Conservation (phyloP, 2,329 filamentous ascomycete species). For the Ustilaginoidea virens region DNA sequence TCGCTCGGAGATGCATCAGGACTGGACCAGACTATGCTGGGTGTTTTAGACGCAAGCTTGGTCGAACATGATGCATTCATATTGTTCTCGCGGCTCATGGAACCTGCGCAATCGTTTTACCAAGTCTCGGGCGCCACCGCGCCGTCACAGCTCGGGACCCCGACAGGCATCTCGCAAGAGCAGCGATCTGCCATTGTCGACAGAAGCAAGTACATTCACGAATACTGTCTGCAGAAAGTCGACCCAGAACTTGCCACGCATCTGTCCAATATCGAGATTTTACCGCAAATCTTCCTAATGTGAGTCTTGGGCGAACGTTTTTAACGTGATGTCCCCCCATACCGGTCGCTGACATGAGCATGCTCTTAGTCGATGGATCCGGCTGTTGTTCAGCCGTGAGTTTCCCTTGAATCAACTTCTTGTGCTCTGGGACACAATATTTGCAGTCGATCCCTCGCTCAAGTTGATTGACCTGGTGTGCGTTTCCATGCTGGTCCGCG, state of each 20-base stretch:
- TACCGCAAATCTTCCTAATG: constrained; percentile 97
- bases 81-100: constrained; percentile 78
- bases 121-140: constrained; percentile 34
- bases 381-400: constrained; percentile 82
- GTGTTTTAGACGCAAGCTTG: constrained; percentile 55
- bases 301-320: no score
- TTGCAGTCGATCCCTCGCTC: constrained; percentile 68
- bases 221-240: constrained; percentile 58
- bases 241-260: constrained; percentile 77
- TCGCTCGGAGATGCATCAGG: constrained; percentile 15
- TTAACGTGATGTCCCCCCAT: neutral
- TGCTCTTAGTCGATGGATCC: constrained; percentile 66
- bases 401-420: constrained; percentile 80
- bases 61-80: constrained; percentile 86
- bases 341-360: neutral
- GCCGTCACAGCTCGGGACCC: constrained; percentile 6
- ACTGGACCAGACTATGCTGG: constrained; percentile 39
- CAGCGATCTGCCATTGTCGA: constrained; percentile 53
- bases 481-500: constrained; percentile 80
- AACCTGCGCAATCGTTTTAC: constrained; percentile 73
- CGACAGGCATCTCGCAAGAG: constrained; percentile 11
- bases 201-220: constrained; percentile 75
- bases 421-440: constrained; percentile 77
- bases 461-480: constrained; percentile 83
- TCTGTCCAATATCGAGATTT: constrained; percentile 66